Conservation (phyloP, 345 rosid species). For the Excoecaria cochinchinensis region DNA sequence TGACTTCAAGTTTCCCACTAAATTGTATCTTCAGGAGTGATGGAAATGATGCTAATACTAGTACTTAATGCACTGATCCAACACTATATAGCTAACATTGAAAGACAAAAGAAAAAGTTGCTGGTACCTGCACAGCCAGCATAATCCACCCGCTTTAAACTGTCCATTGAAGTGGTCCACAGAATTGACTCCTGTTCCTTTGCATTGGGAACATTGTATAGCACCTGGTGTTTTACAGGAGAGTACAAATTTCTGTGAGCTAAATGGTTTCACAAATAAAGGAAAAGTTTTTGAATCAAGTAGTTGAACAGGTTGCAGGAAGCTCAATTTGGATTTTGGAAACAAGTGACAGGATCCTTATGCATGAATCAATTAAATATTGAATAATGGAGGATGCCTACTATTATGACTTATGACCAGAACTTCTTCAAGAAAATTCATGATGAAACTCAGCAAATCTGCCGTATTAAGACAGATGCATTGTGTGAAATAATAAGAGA, state of each 20-base stretch:
- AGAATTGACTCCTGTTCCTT: slow-evolving; percentile 82
- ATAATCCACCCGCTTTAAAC: slow-evolving; percentile 85
- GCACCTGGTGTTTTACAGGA: slow-evolving; percentile 45
- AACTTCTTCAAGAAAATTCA: not conserved
- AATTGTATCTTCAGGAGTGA: not conserved
- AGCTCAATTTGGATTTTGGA: not conserved
- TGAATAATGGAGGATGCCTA: not conserved
- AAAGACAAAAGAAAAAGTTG: not conserved
- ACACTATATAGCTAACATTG: not conserved
- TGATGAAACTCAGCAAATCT: not conserved
- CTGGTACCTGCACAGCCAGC: slow-evolving; percentile 92
- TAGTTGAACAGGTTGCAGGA: not conserved
- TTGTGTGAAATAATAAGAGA: not conserved
- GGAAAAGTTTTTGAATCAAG: not conserved
- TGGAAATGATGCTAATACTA: too few species aligned
- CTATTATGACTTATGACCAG: not conserved
- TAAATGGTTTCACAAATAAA: not conserved
- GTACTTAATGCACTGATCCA: not conserved
- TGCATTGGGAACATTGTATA: slow-evolving; percentile 61
- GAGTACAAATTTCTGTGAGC: not conserved
- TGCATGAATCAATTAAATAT: not conserved
- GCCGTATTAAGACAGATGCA: not conserved
- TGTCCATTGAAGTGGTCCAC: slow-evolving; percentile 91
- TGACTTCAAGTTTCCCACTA: not conserved
- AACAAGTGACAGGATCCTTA: not conserved